Evolutionary conservation across 2,329 filamentous ascomycete genomes (phyloP), one percentile per base, ranked within the genome.

Genomic region (Neoarthrinium moseri): DNA sequence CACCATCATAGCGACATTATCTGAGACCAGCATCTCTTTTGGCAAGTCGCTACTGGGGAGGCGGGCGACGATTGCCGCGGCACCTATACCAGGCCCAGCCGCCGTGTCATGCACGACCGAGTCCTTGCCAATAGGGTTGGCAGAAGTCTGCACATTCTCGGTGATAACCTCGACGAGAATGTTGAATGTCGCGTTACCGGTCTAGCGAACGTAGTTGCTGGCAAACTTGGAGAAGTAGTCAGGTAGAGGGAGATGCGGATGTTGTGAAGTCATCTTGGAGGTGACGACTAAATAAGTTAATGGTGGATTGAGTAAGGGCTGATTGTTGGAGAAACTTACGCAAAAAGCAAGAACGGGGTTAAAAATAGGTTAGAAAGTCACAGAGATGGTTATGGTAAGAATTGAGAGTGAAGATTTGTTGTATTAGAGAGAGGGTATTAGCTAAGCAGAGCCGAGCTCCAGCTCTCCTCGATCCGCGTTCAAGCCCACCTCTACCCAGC

Each of bases 211-310:
- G 34, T 63, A 63, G 32, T 46, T 43, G 45, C 38, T 49, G 43
- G 59, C 58, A 34, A 63, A 58, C 43, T 62, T 60, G 49, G 57
- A 59, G 49, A 63, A 63, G 50, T 60, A 61, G 51, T 61, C 54
- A 13, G 58, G 54, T 18, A 58, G 29, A 15, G 56, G 57, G 27
- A 60, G 56, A 17, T 55, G 17, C 5, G 52, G 55, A 46, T 56
- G 51, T 17, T 47, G 45, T 43, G 49, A 43, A 49, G 53, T 45
- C 53, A 54, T 54, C 24, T 44, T 50, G 43, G 45, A 47, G 30
- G 43, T 30, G 24, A 49, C 35, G 18, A 30, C 11, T 8, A 23
- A 15, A 40, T 45, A 39, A 34, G n/a, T 50, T 34, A 20, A 10
- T 20, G 13, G 15, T 34, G 23, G n/a, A 22, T 20, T 22, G 34